Conservation (phyloP, 2,329 filamentous ascomycete species). For the Colletotrichum lindemuthianum region DNA sequence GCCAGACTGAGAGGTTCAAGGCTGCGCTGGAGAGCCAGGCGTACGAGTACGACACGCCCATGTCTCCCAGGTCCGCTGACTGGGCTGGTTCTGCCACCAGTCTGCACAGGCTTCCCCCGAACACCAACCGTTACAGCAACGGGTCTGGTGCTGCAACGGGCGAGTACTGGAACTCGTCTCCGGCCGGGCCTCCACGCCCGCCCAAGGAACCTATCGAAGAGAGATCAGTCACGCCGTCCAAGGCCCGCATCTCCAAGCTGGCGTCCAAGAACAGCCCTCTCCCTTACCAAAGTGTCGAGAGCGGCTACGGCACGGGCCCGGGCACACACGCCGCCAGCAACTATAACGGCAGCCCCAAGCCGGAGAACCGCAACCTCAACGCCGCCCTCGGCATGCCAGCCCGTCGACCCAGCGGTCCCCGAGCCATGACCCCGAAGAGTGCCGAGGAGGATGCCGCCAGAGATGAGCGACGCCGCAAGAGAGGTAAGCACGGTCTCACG, state of each 20-base stretch:
- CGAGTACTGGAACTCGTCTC: conserved; percentile 59
- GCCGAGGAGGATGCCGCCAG: conserved; percentile 56
- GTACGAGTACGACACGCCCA: conserved; percentile 70
- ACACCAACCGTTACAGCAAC: conserved; percentile 60
- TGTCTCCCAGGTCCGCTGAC: conserved; percentile 69
- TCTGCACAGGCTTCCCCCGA: conserved; percentile 61
- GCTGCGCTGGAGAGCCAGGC: conserved; percentile 79
- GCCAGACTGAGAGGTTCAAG: conserved; percentile 78
- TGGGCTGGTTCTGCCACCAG: conserved; percentile 72
- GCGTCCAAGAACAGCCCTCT: conserved; percentile 62
- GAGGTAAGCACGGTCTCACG: conserved; percentile 55
- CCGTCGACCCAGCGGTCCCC: conserved; percentile 66
- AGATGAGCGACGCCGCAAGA: conserved; percentile 64
- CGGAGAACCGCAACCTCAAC: conserved; percentile 68
- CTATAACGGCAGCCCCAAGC: conserved; percentile 62
- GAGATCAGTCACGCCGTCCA: conserved; percentile 54
- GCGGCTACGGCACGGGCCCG: conserved; percentile 61
- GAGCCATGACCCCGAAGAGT: conserved; percentile 70
- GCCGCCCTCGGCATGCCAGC: conserved; percentile 62
- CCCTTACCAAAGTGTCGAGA: conserved; percentile 66
- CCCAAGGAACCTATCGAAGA: conserved; percentile 70
- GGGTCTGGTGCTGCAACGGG: conserved; percentile 44
- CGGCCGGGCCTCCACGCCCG: conserved; percentile 63
- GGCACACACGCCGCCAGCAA: conserved; percentile 56
- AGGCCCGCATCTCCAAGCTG: conserved; percentile 60